A percentile compares a stretch with the other conserved stretches of the same genome.
Evolutionary conservation across 2,329 filamentous ascomycete species (phyloP).

Genomic region (Trichoderma pleuroti): DNA sequence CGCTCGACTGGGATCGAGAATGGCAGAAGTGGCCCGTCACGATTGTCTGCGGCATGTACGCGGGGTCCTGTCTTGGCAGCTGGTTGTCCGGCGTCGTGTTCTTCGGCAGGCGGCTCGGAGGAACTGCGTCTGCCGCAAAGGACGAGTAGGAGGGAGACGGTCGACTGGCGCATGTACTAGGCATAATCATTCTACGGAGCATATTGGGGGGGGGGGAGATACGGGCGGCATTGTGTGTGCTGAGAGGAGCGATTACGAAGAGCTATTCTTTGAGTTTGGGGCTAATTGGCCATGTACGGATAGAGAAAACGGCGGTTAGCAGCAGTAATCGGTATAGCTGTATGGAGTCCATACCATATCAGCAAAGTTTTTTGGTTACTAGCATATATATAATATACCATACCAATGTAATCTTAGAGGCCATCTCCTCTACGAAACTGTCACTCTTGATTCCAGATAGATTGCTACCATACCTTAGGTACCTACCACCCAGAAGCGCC

Average conservation of each 20-base stretch:
- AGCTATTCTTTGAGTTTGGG: background rate
- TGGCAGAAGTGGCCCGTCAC: slow-evolving; percentile 99
- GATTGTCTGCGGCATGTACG: slow-evolving; percentile 76
- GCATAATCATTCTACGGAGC: background rate
- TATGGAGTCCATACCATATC: background rate
- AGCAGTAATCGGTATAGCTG: background rate
- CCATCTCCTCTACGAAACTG: background rate
- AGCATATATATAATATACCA: no score
- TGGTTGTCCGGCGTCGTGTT: slow-evolving; percentile 52
- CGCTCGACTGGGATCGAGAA: slow-evolving; percentile 96
- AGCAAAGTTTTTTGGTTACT: no score
- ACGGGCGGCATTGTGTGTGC: background rate
- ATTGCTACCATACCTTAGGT: background rate
- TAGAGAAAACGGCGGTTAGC: slow-evolving; percentile 7
- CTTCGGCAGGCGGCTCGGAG: slow-evolving; percentile 43
- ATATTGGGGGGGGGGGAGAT: background rate
- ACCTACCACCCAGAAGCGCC: background rate
- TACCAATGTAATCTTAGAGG: background rate
- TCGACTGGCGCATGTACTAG: background rate
- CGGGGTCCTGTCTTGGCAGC: slow-evolving; percentile 72
- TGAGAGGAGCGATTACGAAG: slow-evolving; percentile 7
- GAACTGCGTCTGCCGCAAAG: slow-evolving; percentile 21
- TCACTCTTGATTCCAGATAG: background rate
- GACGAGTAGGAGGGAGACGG: slow-evolving; percentile 28
- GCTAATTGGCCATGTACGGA: slow-evolving; percentile 8